These are phyloP conservation scores for Cytospora schulzeri DNA, from an alignment of 2,329 filamentous ascomycete species.

Conservation along the genomic window DNA sequence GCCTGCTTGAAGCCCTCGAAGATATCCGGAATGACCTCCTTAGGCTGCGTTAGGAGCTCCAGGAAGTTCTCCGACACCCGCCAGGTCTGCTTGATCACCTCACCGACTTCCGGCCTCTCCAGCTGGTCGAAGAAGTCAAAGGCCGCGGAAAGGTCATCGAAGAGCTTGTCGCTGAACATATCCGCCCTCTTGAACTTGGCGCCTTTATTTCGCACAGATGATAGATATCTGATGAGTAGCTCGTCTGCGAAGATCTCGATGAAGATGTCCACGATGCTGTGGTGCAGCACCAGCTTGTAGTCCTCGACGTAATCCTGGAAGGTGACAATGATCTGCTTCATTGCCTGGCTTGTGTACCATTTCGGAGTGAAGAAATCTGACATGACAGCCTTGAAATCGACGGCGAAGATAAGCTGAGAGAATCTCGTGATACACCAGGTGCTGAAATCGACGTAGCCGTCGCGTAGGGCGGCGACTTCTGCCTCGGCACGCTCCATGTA, in stretches of 20 bases:
- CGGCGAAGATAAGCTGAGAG: slow-evolving; percentile 80
- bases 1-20: slow-evolving; percentile 81
- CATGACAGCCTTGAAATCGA: slow-evolving; percentile 84
- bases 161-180: slow-evolving; percentile 89
- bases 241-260: slow-evolving; percentile 93
- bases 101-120: slow-evolving; percentile 68
- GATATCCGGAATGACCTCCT: slow-evolving; percentile 70
- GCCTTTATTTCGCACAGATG: slow-evolving; percentile 82
- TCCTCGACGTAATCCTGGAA: slow-evolving; percentile 94
- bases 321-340: slow-evolving; percentile 92
- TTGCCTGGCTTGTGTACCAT: slow-evolving; percentile 85
- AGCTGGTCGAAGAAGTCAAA: slow-evolving; percentile 85
- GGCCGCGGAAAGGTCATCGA: slow-evolving; percentile 85
- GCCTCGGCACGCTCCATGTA: slow-evolving; percentile 75
- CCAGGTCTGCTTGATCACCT: slow-evolving; percentile 87
- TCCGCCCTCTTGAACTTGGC: slow-evolving; percentile 86
- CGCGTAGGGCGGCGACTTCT: slow-evolving; percentile 75
- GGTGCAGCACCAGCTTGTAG: slow-evolving; percentile 81
- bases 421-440: slow-evolving; percentile 92
- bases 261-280: slow-evolving; percentile 85
- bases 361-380: slow-evolving; percentile 86
- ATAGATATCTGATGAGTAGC: slow-evolving; percentile 83
- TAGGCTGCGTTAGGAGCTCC: slow-evolving; percentile 75
- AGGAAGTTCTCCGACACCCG: slow-evolving; percentile 85
- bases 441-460: slow-evolving; percentile 92